These are phyloP conservation scores for Heterobasidion irregulare DNA, from an alignment of 1,284 basidiomycete genomes.

Conservation along the genomic window DNA sequence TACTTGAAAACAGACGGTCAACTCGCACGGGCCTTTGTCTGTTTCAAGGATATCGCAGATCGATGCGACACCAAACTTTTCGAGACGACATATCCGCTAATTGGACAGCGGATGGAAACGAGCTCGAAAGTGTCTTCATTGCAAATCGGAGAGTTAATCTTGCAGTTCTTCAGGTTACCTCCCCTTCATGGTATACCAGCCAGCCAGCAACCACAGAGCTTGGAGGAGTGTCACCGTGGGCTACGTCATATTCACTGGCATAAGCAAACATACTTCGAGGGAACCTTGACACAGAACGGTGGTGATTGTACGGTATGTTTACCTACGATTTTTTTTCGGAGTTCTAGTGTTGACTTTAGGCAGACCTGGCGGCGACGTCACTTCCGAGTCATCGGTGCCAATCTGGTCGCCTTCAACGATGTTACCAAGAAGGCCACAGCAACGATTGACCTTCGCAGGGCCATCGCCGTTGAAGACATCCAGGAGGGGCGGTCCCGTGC, in stretches of 20 bases:
- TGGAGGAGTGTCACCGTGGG: constrained; percentile 90
- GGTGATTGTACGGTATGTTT: constrained; percentile 84
- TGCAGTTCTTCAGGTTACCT: constrained; percentile 87
- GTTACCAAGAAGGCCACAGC: constrained; percentile 88
- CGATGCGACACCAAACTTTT: constrained; percentile 80
- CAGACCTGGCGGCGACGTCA: constrained; percentile 86
- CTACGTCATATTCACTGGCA: constrained; percentile 88
- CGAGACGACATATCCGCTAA: constrained; percentile 78
- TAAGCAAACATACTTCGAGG: constrained; percentile 85
- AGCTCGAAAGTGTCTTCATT: constrained; percentile 48
- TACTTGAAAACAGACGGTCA: constrained; percentile 78
- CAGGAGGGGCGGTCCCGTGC: constrained; percentile 41
- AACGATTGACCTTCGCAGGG: constrained; percentile 87
- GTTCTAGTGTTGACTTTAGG: background rate
- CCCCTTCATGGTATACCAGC: constrained; percentile 76
- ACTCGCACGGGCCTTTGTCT: constrained; percentile 74
- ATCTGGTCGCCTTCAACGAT: constrained; percentile 88
- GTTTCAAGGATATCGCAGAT: constrained; percentile 76
- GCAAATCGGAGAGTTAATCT: constrained; percentile 71
- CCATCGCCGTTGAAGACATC: constrained; percentile 70
- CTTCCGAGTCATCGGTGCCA: constrained; percentile 81
- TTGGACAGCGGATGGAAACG: constrained; percentile 61
- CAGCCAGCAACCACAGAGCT: constrained; percentile 78
- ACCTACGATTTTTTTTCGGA: constrained; percentile 11
- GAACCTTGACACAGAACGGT: constrained; percentile 89